Evolutionary conservation across 192 early-diverging fungal genomes (phyloP).

Genomic region (Phycomyces blakesleeanus): DNA sequence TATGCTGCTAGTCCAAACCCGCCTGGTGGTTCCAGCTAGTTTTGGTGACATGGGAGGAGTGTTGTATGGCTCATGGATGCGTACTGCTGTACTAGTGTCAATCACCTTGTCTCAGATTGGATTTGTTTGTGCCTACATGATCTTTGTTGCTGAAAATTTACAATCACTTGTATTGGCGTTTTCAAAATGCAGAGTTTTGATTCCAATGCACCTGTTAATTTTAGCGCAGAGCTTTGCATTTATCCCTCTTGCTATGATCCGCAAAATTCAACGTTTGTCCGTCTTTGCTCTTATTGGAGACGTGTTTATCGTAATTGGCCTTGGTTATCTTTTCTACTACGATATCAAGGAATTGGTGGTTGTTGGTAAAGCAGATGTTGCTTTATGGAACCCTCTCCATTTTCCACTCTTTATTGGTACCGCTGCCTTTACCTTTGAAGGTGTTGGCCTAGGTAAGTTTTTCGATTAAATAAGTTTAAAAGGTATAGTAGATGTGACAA

Average conservation of each 20-base stretch:
- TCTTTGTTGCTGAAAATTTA: constrained; percentile 89
- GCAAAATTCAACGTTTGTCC: constrained; percentile 83
- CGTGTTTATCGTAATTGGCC: constrained; percentile 85
- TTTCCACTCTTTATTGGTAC: constrained; percentile 92
- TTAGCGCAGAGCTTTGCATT: constrained; percentile 72
- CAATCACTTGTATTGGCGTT: constrained; percentile 71
- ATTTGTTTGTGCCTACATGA: constrained; percentile 89
- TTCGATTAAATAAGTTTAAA: background rate
- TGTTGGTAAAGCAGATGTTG: constrained; percentile 61
- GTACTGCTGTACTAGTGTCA: constrained; percentile 52
- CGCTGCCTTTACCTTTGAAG: constrained; percentile 91
- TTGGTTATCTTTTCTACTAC: constrained; percentile 77
- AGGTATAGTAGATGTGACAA: too few species aligned
- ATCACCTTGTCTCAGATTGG: constrained; percentile 64
- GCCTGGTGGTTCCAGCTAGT: constrained; percentile 56
- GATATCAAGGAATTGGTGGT: constrained; percentile 62
- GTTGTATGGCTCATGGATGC: constrained; percentile 61
- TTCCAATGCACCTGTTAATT: constrained; percentile 53
- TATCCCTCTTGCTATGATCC: constrained; percentile 86
- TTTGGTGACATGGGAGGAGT: constrained; percentile 69
- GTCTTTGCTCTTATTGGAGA: constrained; percentile 84
- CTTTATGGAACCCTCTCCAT: constrained; percentile 60
- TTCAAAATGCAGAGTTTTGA: constrained; percentile 62
- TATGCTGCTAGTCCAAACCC: constrained; percentile 63
- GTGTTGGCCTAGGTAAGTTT: constrained; percentile 61